Conservation (phyloP, 345 rosid species). For the Physaria fendleri region DNA sequence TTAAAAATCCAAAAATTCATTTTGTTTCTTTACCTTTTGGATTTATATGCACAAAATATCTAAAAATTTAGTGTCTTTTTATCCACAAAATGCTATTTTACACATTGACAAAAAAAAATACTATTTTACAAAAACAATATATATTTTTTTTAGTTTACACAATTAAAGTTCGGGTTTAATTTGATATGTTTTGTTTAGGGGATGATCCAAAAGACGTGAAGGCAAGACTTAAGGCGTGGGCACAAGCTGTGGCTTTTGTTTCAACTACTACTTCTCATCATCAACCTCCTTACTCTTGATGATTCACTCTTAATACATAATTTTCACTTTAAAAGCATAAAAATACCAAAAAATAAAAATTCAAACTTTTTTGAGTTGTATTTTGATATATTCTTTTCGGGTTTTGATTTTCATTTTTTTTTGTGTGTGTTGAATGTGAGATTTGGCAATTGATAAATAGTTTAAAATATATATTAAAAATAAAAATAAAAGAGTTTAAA, state of each 20-base stretch:
- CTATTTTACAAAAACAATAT: no score
- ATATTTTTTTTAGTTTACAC: not conserved
- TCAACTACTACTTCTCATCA: constrained; percentile 53
- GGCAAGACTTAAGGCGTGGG: constrained; percentile 94
- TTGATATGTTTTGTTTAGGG: constrained; percentile 35
- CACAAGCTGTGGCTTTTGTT: constrained; percentile 79
- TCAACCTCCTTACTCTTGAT: constrained; percentile 30
- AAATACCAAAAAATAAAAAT: not conserved
- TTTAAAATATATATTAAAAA: not conserved
- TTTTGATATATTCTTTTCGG: not conserved
- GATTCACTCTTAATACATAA: not conserved
- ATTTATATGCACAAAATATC: not conserved
- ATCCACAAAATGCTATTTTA: not conserved
- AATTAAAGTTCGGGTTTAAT: not conserved
- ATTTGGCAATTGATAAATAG: constrained; percentile 10
- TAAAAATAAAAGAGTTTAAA: not conserved
- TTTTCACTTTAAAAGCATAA: not conserved
- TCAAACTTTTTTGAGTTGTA: not conserved
- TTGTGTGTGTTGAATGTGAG: not conserved
- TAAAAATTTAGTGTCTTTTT: not conserved
- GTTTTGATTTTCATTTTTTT: not conserved
- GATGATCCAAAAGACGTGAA: constrained; percentile 93
- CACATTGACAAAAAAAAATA: no score
- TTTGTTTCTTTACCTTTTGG: not conserved
- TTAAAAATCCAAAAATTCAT: not conserved